These are phyloP conservation scores for Fusarium decemcellulare DNA, from an alignment of 2,329 filamentous ascomycete genomes.

Conservation along the genomic window DNA sequence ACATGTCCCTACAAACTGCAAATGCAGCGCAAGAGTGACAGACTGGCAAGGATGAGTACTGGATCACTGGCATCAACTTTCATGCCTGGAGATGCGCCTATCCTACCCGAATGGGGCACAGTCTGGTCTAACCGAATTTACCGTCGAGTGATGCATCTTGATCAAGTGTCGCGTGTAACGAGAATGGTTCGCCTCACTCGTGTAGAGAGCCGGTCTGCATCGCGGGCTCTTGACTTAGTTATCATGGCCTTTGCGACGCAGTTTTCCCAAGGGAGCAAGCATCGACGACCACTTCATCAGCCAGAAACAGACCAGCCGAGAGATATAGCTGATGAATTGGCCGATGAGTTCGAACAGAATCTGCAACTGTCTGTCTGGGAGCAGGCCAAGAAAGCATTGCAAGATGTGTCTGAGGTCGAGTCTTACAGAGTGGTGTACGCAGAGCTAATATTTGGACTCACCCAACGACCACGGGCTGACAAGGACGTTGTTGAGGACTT, in stretches of 20 bases:
- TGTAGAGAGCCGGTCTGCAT: slow-evolving; percentile 56
- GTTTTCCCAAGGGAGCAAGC: slow-evolving; percentile 58
- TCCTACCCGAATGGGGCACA: slow-evolving; percentile 53
- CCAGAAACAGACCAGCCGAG: background rate
- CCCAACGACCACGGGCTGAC: slow-evolving; percentile 45
- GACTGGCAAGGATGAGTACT: background rate
- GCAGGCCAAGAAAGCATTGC: slow-evolving; percentile 51
- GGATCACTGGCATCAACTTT: background rate
- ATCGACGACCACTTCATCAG: slow-evolving; percentile 10
- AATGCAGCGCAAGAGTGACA: slow-evolving; percentile 39
- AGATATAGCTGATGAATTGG: slow-evolving; percentile 23
- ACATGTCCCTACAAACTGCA: slow-evolving; percentile 63
- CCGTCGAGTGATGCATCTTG: slow-evolving; percentile 61
- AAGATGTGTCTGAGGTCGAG: slow-evolving; percentile 53
- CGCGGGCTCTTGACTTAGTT: slow-evolving; percentile 59
- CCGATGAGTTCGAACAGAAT: slow-evolving; percentile 54
- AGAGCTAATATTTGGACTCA: slow-evolving; percentile 56
- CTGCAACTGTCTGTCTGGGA: slow-evolving; percentile 55
- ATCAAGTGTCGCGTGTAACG: slow-evolving; percentile 56
- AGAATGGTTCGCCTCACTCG: slow-evolving; percentile 56
- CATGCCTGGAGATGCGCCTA: slow-evolving; percentile 28
- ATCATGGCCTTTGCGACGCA: slow-evolving; percentile 68
- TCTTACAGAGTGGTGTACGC: slow-evolving; percentile 55
- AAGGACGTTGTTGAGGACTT: slow-evolving; percentile 10
- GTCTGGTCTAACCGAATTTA: slow-evolving; percentile 64